phyloP scores from a whole-genome alignment of 2,329 filamentous ascomycete species.

The Botrytis cinerea region DNA sequence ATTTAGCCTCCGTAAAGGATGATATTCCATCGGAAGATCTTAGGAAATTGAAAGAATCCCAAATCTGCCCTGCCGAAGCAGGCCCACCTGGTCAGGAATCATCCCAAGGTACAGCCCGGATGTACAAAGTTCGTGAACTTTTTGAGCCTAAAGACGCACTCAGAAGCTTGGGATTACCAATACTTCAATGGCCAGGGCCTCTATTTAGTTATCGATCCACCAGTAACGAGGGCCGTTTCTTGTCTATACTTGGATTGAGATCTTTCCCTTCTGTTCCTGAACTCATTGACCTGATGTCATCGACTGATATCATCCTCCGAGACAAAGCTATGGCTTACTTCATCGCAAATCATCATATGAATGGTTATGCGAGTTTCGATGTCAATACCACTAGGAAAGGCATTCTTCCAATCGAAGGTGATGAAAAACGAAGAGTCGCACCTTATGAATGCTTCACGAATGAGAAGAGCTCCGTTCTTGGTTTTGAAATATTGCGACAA shows the following conservation, averaged over 20 bases:
- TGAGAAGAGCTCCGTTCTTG: conserved; percentile 71
- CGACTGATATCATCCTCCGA: conserved; percentile 58
- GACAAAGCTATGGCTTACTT: conserved; percentile 78
- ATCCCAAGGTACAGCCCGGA: conserved; percentile 51
- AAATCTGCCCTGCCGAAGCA: conserved; percentile 78
- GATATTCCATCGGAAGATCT: conserved; percentile 87
- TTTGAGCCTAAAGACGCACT: conserved; percentile 76
- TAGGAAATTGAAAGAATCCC: conserved; percentile 72
- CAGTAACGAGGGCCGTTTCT: conserved; percentile 73
- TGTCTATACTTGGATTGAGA: conserved; percentile 72
- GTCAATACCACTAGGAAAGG: conserved; percentile 55
- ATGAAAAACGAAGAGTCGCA: conserved; percentile 63
- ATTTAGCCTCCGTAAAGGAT: conserved; percentile 82
- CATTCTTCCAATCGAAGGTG: conserved; percentile 73
- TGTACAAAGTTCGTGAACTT: conserved; percentile 76
- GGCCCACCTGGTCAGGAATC: conserved; percentile 57
- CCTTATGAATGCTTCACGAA: conserved; percentile 84
- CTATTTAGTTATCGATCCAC: conserved; percentile 62
- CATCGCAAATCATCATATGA: conserved; percentile 73
- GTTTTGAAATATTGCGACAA: conserved; percentile 73
- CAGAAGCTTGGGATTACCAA: conserved; percentile 68
- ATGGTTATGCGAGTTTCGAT: conserved; percentile 70
- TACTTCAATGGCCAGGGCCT: conserved; percentile 78
- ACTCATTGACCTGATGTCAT: conserved; percentile 76
- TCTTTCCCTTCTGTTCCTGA: conserved; percentile 70